Base-by-base conservation (phyloP, 2,329 filamentous ascomycete genomes). In the Fusarium oxysporum region DNA sequence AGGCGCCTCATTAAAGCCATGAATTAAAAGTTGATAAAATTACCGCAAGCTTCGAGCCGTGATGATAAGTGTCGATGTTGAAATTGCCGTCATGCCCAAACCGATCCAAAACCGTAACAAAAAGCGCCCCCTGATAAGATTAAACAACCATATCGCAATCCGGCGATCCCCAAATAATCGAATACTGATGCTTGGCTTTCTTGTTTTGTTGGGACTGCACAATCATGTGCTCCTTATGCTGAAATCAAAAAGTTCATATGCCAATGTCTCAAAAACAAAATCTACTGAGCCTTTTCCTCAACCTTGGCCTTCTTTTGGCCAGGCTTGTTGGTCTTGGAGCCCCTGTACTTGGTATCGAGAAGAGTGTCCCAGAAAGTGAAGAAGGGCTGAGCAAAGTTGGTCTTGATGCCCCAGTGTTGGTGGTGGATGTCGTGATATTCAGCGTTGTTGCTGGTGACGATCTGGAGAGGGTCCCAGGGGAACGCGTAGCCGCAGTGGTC, bases 361-460 rank as follows among this genome's bases (percentile, higher is more conserved):
- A 95, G 79, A 51, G 89, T 87, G 81, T 99, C 96, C 94, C 96
- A 98, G 84, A 98, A 95, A 53, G 93, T 98, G 84, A 98, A 98
- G 85, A 95, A 97, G 6, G 94, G 94, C 82, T 97, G 94, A 9
- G 92, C 92, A 82, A 94, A 97, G 84, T 97, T 97, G 73, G 92
- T 93, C 88, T 98, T 99, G 87, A 99, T 97, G 64, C 96, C 96
- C 95, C 96, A 98, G 83, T 93, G 97, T 84, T 99, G 96, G 84
- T 99, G 96, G 83, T 99, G 96, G 66, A 99, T 96, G 80, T 99
- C 96, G 80, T 99, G 96, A 83, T 98, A 99, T 40, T 92, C 92
- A 32, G 96, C 96, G 77, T 98, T 98, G 86, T 99, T 98, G 81
- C 93, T 93, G 48, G 95, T 97, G 69, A 98, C 87, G 80, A 92